These are phyloP conservation scores for Phytophthora nicotianae DNA, from an alignment of 352 stramenopile species.

Conservation along the genomic window DNA sequence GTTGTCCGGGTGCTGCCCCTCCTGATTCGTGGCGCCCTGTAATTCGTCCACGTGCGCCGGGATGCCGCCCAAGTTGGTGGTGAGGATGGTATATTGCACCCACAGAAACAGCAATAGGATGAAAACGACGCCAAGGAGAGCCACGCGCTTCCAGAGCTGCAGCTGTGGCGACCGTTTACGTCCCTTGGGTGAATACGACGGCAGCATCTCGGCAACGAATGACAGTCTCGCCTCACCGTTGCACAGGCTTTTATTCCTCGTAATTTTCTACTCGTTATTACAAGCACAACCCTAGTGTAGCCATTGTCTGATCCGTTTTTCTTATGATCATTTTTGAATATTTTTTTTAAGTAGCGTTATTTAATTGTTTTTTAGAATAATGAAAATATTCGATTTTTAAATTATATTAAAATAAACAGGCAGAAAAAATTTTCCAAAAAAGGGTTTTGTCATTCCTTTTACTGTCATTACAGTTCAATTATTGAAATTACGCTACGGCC, in stretches of 20 bases:
- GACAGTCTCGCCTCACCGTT: slow-evolving; percentile 20
- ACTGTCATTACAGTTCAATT: no score
- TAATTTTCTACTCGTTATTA: not conserved
- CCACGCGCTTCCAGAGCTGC: slow-evolving; percentile 34
- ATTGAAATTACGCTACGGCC: no score
- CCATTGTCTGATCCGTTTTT: no score
- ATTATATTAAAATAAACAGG: no score
- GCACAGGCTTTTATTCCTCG: not conserved
- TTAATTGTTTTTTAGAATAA: no score
- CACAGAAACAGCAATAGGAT: slow-evolving; percentile 44
- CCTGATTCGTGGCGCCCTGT: slow-evolving; percentile 22
- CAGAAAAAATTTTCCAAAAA: no score
- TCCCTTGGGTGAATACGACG: slow-evolving; percentile 24
- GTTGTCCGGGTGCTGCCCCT: slow-evolving; percentile 8
- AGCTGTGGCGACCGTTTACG: slow-evolving; percentile 27
- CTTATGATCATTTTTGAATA: no score
- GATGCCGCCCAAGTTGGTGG: slow-evolving; percentile 32
- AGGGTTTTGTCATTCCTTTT: no score
- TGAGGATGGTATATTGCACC: slow-evolving; percentile 63
- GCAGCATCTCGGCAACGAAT: slow-evolving; percentile 20
- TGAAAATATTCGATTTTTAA: no score
- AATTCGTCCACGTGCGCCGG: slow-evolving; percentile 30
- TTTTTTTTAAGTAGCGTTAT: no score
- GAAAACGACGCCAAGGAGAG: slow-evolving; percentile 11
- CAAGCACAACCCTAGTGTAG: no score